Base-by-base conservation (phyloP, 2,329 filamentous ascomycete genomes). In the Calonectria honghensis region DNA sequence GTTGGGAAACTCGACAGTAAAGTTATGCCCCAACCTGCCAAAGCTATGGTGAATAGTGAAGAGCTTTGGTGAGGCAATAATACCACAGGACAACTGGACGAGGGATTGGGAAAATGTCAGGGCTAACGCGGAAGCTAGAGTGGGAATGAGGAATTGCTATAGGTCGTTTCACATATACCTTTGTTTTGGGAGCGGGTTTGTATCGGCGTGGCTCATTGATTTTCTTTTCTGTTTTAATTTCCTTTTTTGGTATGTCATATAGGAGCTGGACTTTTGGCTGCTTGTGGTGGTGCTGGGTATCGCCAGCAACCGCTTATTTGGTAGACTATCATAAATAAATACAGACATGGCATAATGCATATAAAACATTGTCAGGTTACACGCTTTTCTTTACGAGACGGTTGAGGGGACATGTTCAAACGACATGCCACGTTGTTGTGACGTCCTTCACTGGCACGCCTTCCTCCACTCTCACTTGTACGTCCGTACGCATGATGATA, bases 401-500 rank as follows among this genome's bases (percentile, higher is more conserved):
- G 29, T 18, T 64, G 10, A 59, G 24, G 54, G 31, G 3, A 18
- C 27, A 13, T n/a, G 2, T 35, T 79, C 45, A 80, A 11, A 80
- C 66, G 5, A 73, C 72, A 51, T 76, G 69, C 78, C 79, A 80
- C 13, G 72, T 77, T 29, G 74, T 79, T n/a, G 59, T 78, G 45
- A 74, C 70, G n/a, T 78, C 78, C 52, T 59, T 74, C 14, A 45
- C n/a, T 20, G 73, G 35, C 16, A 54, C 65, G 32, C 77, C 73
- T n/a, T 79, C 68, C 59, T 80, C 78, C 39, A 81, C 69, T 6
- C 74, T 68, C 9, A 80, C 74, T 20, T 73, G 68, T 7, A 80
- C 78, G 16, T 80, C 78, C 10, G 77, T 79, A 6, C 73, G 79
- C 64, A 80, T 57, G 45, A 73, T 71, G 11, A 81, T 80, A 2